These are phyloP conservation scores for Kockovaella imperatae DNA, from an alignment of 768 basidiomycete species.

Conservation along the genomic window DNA sequence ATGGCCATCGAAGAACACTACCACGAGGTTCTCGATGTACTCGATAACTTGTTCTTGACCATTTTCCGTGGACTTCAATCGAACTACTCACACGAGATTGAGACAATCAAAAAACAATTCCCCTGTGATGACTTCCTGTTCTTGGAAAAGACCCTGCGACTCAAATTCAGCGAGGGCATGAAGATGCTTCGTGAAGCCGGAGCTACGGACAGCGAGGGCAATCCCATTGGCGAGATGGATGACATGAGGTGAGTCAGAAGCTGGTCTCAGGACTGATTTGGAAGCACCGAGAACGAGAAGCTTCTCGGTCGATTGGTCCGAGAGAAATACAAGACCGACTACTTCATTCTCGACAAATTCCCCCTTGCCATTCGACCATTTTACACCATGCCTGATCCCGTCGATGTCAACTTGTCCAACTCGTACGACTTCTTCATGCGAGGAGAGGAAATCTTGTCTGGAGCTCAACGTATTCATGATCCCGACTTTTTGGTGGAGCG, in stretches of 20 bases:
- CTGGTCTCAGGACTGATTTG: not conserved
- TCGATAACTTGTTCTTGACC: conserved; percentile 75
- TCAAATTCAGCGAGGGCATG: conserved; percentile 81
- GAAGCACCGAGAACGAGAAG: conserved; percentile 90
- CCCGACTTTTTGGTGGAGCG: conserved; percentile 68
- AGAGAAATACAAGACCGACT: conserved; percentile 92
- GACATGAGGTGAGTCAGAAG: conserved; percentile 58
- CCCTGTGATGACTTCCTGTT: conserved; percentile 94
- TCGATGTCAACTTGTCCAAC: conserved; percentile 86
- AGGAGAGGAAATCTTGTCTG: conserved; percentile 96
- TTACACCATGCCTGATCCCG: conserved; percentile 98
- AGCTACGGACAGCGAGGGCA: conserved; percentile 44
- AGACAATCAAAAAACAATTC: conserved; percentile 72
- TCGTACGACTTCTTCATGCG: conserved; percentile 99
- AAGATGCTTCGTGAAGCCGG: conserved; percentile 78
- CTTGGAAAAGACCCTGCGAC: conserved; percentile 75
- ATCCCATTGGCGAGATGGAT: conserved; percentile 59
- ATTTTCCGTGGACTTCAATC: conserved; percentile 79
- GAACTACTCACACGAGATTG: conserved; percentile 73
- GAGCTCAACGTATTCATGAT: conserved; percentile 96
- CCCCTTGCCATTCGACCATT: conserved; percentile 91
- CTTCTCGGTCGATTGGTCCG: conserved; percentile 80
- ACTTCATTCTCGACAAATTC: conserved; percentile 99
- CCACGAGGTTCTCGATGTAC: conserved; percentile 88
- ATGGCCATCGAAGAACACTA: conserved; percentile 99